Base-by-base conservation (phyloP, 148 eudicot species). In the Spergularia bocconei region DNA sequence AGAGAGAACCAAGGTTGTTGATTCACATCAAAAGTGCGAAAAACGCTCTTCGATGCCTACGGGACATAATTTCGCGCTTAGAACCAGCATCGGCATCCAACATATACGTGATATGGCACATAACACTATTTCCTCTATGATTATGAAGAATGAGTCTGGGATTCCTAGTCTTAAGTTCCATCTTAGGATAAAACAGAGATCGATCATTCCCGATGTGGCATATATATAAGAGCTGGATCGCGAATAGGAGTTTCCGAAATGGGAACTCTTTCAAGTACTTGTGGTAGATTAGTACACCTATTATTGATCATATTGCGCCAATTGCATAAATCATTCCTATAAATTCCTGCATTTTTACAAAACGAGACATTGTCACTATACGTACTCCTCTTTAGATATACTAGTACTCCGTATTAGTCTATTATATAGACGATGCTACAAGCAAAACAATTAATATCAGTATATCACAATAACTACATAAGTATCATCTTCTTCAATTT, bases 1-100 rank as follows among this genome's bases (percentile, higher is more conserved):
- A 67, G 12, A 90, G 86, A 1, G 85, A 67, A 4, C 91, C 91
- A 16, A 89, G 61, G 51, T 86, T 86, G 50, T 90, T 91, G 29
- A 90, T 90, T 80, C 94, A 85, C 91, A 86, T 90, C 8, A 90
- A 70, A 1, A 88, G 75, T 13, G 94, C 90, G 23, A 85, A 88
- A 71, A 90, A 88, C 0, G 93, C 5, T 91, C 93, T 68, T 89
- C 93, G 4, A 89, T 89, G 61, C 93, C 93, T 23, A 79, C 29
- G 6, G 93, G n/a, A 61, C 91, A 87, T 4, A 89, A 86, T 70
- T 85, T 80, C 11, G 89, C 82, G 67, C n/a, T n/a, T n/a, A n/a
- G n/a, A n/a, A n/a, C n/a, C n/a, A n/a, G n/a, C n/a, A n/a, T n/a
- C n/a, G n/a, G n/a, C n/a, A n/a, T n/a, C n/a, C n/a, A n/a, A n/a